phyloP scores from a whole-genome alignment of 2,329 filamentous ascomycete species.

The Penicillium sp. region DNA sequence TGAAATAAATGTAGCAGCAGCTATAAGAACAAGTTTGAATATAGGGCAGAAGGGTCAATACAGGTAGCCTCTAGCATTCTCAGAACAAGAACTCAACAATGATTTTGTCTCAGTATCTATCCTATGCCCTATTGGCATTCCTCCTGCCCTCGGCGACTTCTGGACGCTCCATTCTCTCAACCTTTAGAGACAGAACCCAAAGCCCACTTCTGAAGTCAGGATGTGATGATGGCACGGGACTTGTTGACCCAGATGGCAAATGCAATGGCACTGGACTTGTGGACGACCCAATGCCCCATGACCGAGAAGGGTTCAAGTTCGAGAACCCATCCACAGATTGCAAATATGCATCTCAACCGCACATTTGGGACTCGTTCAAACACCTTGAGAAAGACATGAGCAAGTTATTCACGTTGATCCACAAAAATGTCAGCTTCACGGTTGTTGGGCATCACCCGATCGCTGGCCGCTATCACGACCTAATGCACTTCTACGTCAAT shows the following conservation, averaged over 20 bases:
- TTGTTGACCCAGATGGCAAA: conserved; percentile 25
- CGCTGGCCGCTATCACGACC: conserved; percentile 31
- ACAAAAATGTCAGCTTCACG: conserved; percentile 33
- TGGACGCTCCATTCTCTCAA: neutral
- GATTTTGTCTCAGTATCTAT: neutral
- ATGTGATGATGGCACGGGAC: conserved; percentile 23
- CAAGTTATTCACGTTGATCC: conserved; percentile 32
- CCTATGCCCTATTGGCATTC: neutral
- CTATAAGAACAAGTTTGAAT: neutral
- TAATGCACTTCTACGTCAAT: conserved; percentile 36
- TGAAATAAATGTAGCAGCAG: neutral
- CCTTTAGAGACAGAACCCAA: neutral
- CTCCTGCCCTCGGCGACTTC: neutral
- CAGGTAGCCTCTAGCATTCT: neutral
- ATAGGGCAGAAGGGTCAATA: neutral
- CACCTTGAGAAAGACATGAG: conserved; percentile 31
- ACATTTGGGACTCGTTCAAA: conserved; percentile 36
- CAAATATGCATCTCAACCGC: conserved; percentile 30
- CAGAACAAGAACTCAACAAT: neutral
- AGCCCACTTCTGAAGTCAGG: neutral
- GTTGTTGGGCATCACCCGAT: conserved; percentile 35
- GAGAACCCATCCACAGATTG: conserved; percentile 34
- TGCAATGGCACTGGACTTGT: conserved; percentile 31
- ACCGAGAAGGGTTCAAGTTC: conserved; percentile 31
- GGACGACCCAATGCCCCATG: conserved; percentile 15